Base-by-base conservation (phyloP, 1,284 basidiomycete genomes). In the Ceraceosorus guamensis region DNA sequence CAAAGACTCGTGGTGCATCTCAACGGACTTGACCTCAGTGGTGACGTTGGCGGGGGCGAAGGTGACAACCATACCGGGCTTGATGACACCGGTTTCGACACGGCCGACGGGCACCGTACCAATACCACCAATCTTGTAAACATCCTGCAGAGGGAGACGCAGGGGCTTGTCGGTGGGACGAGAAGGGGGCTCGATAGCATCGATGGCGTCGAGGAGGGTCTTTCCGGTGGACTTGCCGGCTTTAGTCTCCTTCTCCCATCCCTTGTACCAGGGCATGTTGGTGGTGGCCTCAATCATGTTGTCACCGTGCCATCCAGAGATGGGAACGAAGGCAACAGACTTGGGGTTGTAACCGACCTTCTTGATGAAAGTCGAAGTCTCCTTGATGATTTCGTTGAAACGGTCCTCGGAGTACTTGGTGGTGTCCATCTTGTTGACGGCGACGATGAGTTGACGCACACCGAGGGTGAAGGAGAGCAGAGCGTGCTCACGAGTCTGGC, bases 121-220 rank as follows among this genome's bases (percentile, higher is more conserved):
- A 77, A 99, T 99, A 92, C 93, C 93, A 82, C 93, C 93, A 77
- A 99, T 99, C 86, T 99, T 99, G 90, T 99, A 98, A 76, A 99
- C 93, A 85, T 99, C 93, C 85, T 98, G 93, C 81, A 99, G 91
- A 76, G 93, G 93, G 69, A 99, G 92, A 83, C 93, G 92, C 82
- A 99, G 93, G 75, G 93, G 92, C 85, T 95, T 96, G 84, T 99
- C 93, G 79, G 89, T 88, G 70, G 95, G 95, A 80, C 93, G 90
- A 68, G 83, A 80, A 63, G 93, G 93, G 78, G 95, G 91, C 79
- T 98, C 95, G 78, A 98, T 98, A 80, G 92, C 91, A 79, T 99
- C 93, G 75, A 99, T 98, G 79, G 93, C 92, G 79, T 99, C 95
- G 71, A 99, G 89, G 70, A 99, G 88, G 77, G 93, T 99, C 86